Percentiles rank a stretch among this genome's conserved stretches.
Evolutionary conservation across 192 early-diverging fungal genomes (phyloP).

Genomic region (Mortierella claussenii): DNA sequence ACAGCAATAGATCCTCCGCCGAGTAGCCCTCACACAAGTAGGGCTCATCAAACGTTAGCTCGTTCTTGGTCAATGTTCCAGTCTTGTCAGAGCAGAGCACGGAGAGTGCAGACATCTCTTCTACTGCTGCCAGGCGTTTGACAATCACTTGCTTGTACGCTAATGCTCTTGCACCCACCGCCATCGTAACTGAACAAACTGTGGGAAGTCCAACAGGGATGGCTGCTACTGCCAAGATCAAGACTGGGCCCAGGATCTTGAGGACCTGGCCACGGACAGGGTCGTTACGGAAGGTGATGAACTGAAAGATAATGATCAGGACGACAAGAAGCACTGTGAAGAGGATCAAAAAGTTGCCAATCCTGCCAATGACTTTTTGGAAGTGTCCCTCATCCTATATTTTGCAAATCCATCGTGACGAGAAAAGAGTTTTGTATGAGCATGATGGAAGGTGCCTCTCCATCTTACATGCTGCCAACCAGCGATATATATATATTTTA

Average conservation of each 20-base stretch:
- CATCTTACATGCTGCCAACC: too few species aligned
- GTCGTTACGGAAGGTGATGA: conserved; percentile 57
- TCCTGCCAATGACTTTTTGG: conserved; percentile 92
- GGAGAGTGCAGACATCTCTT: conserved; percentile 92
- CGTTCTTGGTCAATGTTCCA: conserved; percentile 90
- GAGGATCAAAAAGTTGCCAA: conserved; percentile 91
- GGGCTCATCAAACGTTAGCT: conserved; percentile 91
- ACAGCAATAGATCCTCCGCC: conserved; percentile 82
- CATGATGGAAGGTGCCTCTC: too few species aligned
- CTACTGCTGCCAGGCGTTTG: conserved; percentile 93
- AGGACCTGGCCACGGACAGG: conserved; percentile 62
- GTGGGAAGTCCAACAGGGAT: conserved; percentile 95
- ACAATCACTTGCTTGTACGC: conserved; percentile 93
- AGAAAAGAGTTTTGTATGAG: too few species aligned
- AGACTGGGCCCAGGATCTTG: conserved; percentile 72
- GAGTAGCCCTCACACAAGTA: conserved; percentile 72
- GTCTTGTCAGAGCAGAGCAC: conserved; percentile 89
- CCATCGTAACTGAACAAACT: conserved; percentile 95
- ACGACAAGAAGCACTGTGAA: conserved; percentile 78
- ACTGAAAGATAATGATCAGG: conserved; percentile 77
- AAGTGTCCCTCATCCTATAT: conserved; percentile 90
- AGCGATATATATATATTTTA: neutral
- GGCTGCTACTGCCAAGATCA: conserved; percentile 90
- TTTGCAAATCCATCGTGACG: too few species aligned
- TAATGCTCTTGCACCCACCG: conserved; percentile 87